A percentile compares a stretch with the other conserved stretches of the same genome.
Conservation (phyloP, 2,329 filamentous ascomycete species). For the Alternaria triticimaculans region DNA sequence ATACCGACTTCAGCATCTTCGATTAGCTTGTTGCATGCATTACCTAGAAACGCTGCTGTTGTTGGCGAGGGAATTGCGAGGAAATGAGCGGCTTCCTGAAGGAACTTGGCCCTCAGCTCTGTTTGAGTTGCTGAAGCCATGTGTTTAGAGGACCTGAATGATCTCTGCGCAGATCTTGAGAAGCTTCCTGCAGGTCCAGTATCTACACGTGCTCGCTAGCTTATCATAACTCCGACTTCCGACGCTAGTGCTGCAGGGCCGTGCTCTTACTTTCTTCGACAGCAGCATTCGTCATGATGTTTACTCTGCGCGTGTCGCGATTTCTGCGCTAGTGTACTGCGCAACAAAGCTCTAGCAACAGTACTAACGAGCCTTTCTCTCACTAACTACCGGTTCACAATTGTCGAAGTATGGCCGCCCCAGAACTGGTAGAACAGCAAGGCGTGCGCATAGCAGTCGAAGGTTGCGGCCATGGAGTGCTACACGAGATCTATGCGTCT, state of each 20-base stretch:
- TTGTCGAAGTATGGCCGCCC: slow-evolving; percentile 32
- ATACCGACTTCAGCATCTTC: slow-evolving; percentile 36
- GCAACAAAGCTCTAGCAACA: not conserved
- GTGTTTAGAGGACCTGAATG: slow-evolving; percentile 9
- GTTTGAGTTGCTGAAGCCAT: slow-evolving; percentile 29
- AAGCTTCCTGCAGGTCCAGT: slow-evolving; percentile 16
- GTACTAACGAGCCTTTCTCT: not conserved
- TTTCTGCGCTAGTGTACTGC: slow-evolving; percentile 5
- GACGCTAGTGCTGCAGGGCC: slow-evolving; percentile 31
- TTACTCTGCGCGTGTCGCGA: not conserved
- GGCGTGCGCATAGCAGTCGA: slow-evolving; percentile 78
- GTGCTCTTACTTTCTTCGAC: slow-evolving; percentile 15
- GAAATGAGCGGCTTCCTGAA: slow-evolving; percentile 43
- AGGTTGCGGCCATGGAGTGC: slow-evolving; percentile 90
- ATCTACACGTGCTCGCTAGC: slow-evolving; percentile 11
- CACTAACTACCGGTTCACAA: not conserved
- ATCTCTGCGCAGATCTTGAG: slow-evolving; percentile 11
- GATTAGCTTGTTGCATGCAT: slow-evolving; percentile 35
- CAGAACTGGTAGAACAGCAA: slow-evolving; percentile 27
- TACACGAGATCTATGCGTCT: slow-evolving; percentile 89
- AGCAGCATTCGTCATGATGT: not conserved
- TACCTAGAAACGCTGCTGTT: slow-evolving; percentile 40
- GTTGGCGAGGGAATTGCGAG: slow-evolving; percentile 43
- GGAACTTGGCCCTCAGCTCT: slow-evolving; percentile 37
- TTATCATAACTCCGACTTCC: slow-evolving; percentile 27